Evolutionary conservation across 805 yeast genomes (phyloP), one percentile per base, ranked within the genome.

Genomic region (Kuraishia piskuri): DNA sequence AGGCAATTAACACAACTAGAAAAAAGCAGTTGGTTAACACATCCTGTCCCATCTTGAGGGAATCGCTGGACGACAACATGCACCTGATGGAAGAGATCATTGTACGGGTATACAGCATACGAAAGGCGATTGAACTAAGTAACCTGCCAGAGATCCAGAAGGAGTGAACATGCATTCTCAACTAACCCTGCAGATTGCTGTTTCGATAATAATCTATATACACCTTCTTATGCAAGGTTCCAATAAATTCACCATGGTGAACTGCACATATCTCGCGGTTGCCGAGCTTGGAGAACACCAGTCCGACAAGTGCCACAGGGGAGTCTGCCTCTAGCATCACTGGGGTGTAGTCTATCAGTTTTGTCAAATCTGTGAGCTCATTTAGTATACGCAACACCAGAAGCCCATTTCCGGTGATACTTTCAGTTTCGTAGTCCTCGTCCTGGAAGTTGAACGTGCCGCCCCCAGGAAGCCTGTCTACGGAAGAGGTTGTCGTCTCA

Each of bases 201-300:
- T 51, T 54, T 25, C 50, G 53, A 10, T 47, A 49, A 25, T 64
- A 76, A 53, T 78, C 82, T 53, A 80, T 76, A 56, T 78, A 73
- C 47, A 71, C 70, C 62, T 80, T 80, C 62, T 77, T 78, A 59
- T 81, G 83, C 54, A 80, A 63, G 3, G 79, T 69, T 1, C 84
- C 84, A 53, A 71, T 70, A 59, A 72, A 79, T 52, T 67, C 63
- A 12, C 83, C 84, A 26, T 74, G 69, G 14, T 70, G 57, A 23
- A 75, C 62, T 1, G 78, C 75, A 53, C 79, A 72, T 1, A 79
- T 77, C 52, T 68, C 67, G 47, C 84, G 62, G 40, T 71, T 74
- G 1, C 85, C 85, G 36, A 80, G 65, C 57, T 76, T 74, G 48
- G 78, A 74, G 61, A 80, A 80, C 22, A 80, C 66, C 61, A 73